phyloP scores from a whole-genome alignment of 129 eudicot genomes.

The Dittrichia graveolens region DNA sequence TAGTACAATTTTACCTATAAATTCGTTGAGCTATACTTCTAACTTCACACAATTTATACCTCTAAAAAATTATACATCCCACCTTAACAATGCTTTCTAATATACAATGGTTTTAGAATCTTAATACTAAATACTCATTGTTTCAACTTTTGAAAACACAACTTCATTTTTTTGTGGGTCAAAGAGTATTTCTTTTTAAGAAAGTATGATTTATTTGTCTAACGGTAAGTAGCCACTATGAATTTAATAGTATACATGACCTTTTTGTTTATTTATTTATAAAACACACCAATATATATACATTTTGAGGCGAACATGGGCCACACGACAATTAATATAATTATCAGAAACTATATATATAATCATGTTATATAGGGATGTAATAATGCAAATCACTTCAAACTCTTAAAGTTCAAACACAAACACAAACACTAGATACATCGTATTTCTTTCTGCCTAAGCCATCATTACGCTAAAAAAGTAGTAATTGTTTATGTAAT shows the following conservation, averaged over 20 bases:
- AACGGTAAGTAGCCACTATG: constrained; percentile 23
- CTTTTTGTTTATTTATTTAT: not conserved
- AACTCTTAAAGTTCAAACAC: constrained; percentile 14
- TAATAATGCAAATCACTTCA: constrained; percentile 22
- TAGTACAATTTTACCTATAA: too few relatives aligned
- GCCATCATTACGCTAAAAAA: constrained; percentile 12
- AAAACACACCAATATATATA: not conserved
- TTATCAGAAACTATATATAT: constrained; percentile 8
- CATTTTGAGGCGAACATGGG: constrained; percentile 30
- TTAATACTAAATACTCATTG: constrained; percentile 26
- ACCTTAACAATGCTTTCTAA: not conserved
- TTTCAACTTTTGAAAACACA: constrained; percentile 33
- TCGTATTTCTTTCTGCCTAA: constrained; percentile 8
- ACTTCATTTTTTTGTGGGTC: constrained; percentile 4
- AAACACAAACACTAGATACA: constrained; percentile 38
- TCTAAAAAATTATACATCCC: not conserved
- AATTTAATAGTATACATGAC: constrained; percentile 16
- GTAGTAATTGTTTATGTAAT: not conserved
- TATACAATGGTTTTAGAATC: constrained; percentile 5
- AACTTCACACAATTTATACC: too few relatives aligned
- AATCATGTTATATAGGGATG: constrained; percentile 13
- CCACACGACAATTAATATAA: constrained; percentile 21
- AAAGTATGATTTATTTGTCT: constrained; percentile 22
- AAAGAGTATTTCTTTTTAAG: constrained; percentile 4
- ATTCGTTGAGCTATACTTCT: too few relatives aligned